Conservation (phyloP, 2,329 filamentous ascomycete species). For the Colletotrichum aenigma region DNA sequence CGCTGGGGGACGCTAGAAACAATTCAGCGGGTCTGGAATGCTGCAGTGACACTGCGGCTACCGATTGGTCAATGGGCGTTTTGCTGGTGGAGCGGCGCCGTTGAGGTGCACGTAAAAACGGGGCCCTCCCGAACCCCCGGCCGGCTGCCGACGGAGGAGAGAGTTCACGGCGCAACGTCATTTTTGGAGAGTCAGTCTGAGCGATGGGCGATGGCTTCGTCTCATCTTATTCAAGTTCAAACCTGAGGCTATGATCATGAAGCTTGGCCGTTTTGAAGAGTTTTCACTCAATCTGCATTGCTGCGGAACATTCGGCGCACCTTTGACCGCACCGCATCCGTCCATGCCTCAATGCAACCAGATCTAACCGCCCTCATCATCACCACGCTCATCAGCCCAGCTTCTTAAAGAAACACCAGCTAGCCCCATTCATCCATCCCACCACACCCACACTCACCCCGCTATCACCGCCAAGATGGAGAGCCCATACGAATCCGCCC, state of each 20-base stretch:
- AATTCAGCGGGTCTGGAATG: background rate
- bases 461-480: background rate
- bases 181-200: background rate
- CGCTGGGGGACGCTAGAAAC: background rate
- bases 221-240: background rate
- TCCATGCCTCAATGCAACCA: background rate
- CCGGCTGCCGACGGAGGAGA: background rate
- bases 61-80: constrained; percentile 6
- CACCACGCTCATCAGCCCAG: background rate
- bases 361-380: background rate
- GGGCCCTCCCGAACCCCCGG: background rate
- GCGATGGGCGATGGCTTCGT: background rate
- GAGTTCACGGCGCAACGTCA: constrained; percentile 1
- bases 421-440: background rate
- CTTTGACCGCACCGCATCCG: background rate
- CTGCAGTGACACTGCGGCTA: background rate
- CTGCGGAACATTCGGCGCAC: background rate
- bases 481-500: background rate
- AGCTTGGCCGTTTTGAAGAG: background rate
- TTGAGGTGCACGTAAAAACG: background rate
- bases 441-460: background rate
- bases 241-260: background rate
- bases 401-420: background rate
- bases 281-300: background rate
- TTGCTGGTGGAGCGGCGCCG: background rate